Evolutionary conservation across 495 filamentous ascomycete genomes (phyloP).

Genomic region (Staphylotrichum longicolle): DNA sequence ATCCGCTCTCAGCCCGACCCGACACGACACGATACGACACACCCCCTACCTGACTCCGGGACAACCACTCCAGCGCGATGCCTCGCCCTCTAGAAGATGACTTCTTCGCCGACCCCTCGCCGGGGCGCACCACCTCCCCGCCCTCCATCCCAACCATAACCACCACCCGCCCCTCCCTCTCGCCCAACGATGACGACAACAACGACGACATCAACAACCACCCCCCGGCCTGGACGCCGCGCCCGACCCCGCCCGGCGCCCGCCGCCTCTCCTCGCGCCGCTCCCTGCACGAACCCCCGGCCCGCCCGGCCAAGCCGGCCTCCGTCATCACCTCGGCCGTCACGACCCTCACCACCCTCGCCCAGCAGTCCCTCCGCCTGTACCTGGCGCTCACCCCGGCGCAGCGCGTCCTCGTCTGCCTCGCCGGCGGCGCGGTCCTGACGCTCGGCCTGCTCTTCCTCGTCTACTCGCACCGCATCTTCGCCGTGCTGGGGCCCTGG

Average conservation of each 20-base stretch:
- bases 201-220: neutral
- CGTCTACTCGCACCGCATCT: constrained; percentile 73
- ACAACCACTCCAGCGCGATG: constrained; percentile 4
- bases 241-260: constrained; percentile 17
- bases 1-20: neutral
- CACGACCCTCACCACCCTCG: constrained; percentile 19
- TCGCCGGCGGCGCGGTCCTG: constrained; percentile 47
- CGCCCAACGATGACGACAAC: neutral
- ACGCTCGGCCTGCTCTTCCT: constrained; percentile 65
- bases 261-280: constrained; percentile 20
- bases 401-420: constrained; percentile 59
- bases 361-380: constrained; percentile 29
- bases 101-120: constrained; percentile 3
- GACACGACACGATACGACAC: neutral
- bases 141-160: constrained; percentile 1
- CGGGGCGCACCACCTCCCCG: neutral
- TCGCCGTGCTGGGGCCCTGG: constrained; percentile 64
- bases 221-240: constrained; percentile 12
- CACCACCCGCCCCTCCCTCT: constrained; percentile 4
- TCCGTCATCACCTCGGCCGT: constrained; percentile 21
- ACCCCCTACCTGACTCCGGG: neutral
- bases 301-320: constrained; percentile 9
- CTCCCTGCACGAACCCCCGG: constrained; percentile 11
- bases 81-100: constrained; percentile 12
- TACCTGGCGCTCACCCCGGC: constrained; percentile 51